phyloP scores from a whole-genome alignment of 208 protist species.

The Leishmania aethiopica region DNA sequence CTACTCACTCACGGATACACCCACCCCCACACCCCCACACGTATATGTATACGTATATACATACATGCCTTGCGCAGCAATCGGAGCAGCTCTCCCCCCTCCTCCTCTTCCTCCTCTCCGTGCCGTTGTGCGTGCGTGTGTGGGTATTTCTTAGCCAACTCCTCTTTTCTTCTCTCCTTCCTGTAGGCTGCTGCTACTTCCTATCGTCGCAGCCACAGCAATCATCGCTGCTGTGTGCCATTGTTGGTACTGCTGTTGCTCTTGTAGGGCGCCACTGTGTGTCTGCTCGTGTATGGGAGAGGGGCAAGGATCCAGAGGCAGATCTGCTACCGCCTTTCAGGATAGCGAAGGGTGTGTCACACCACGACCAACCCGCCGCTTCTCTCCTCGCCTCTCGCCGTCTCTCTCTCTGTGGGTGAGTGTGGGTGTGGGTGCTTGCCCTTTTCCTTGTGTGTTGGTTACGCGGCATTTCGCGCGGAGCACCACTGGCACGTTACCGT shows the following conservation, averaged over 20 bases:
- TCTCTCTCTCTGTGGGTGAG: not conserved
- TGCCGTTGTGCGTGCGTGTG: not conserved
- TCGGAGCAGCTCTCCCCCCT: not conserved
- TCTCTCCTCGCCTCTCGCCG: not conserved
- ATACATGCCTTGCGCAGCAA: too few species aligned
- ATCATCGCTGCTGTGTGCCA: not conserved
- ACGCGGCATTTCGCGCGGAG: not conserved
- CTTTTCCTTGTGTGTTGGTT: not conserved
- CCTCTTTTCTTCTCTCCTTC: conserved; percentile 2
- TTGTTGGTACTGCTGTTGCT: not conserved
- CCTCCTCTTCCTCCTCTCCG: not conserved
- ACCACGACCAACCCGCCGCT: not conserved
- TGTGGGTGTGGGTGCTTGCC: not conserved
- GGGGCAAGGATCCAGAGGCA: not conserved
- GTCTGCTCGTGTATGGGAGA: not conserved
- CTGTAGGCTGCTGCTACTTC: not conserved
- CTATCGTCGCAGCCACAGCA: not conserved
- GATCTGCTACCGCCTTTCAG: not conserved
- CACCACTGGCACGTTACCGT: not conserved
- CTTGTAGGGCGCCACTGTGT: not conserved
- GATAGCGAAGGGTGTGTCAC: not conserved
- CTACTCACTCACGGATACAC: not conserved
- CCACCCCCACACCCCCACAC: not conserved
- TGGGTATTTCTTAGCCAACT: not conserved
- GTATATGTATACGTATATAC: not conserved